A percentile compares a stretch with the other conserved stretches of the same genome.
phyloP scores from a whole-genome alignment of 164 flowering plant genomes.

The Sedum album region DNA sequence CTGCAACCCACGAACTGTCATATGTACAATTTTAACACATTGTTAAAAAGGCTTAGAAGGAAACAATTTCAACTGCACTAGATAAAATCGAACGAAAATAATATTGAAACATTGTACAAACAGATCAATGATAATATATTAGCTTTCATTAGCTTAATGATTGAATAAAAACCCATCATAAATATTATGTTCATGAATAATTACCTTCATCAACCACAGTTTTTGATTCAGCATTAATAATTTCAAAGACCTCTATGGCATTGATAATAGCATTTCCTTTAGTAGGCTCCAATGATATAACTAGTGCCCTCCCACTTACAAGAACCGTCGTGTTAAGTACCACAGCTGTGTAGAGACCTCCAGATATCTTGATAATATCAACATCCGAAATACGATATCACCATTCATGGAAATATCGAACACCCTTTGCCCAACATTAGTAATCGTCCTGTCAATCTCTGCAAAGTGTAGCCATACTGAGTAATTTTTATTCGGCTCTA shows the following conservation, averaged over 20 bases:
- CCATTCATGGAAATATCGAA: slow-evolving; percentile 89
- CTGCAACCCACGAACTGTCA: slow-evolving; percentile 66
- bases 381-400: slow-evolving; percentile 54
- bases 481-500: slow-evolving; percentile 81
- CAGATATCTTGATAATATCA: slow-evolving; percentile 55
- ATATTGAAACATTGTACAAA: neutral
- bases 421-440: slow-evolving; percentile 55
- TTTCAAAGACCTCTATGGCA: slow-evolving; percentile 89
- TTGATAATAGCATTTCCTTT: slow-evolving; percentile 60
- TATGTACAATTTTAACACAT: neutral
- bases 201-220: slow-evolving; percentile 73
- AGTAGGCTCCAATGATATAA: slow-evolving; percentile 55
- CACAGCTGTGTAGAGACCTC: slow-evolving; percentile 54
- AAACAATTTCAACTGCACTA: neutral
- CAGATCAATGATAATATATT: neutral
- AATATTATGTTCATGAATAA: neutral
- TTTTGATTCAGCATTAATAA: slow-evolving; percentile 56
- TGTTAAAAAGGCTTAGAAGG: neutral
- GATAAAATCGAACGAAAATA: neutral
- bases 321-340: slow-evolving; percentile 77
- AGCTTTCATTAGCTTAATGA: neutral
- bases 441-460: slow-evolving; percentile 62
- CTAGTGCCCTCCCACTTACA: slow-evolving; percentile 71
- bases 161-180: neutral
- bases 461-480: slow-evolving; percentile 97